These are phyloP conservation scores for Hermanozyma aechmeae DNA, from an alignment of 805 yeast genomes.

Conservation along the genomic window DNA sequence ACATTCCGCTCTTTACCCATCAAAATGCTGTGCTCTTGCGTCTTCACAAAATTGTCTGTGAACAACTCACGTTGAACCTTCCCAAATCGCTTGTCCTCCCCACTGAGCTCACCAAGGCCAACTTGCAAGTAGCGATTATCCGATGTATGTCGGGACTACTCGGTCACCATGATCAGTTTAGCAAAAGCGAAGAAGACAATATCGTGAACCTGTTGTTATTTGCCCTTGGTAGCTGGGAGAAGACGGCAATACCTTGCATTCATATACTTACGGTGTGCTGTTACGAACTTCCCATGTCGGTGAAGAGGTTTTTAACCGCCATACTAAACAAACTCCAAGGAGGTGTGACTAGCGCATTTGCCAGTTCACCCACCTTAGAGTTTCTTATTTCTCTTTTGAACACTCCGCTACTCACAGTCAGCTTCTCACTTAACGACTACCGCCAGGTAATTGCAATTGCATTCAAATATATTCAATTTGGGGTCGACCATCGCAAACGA, in stretches of 20 bases:
- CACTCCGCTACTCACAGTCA: conserved; percentile 57
- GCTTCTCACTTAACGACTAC: conserved; percentile 68
- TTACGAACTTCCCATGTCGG: conserved; percentile 67
- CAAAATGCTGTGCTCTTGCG: conserved; percentile 28
- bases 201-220: conserved; percentile 49
- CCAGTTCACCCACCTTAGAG: conserved; percentile 69
- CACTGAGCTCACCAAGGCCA: conserved; percentile 39
- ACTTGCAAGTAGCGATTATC: conserved; percentile 57
- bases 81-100: conserved; percentile 19
- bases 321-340: conserved; percentile 69
- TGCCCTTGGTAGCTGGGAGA: conserved; percentile 68
- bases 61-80: conserved; percentile 45
- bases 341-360: conserved; percentile 57
- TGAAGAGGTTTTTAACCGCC: conserved; percentile 59
- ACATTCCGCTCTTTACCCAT: conserved; percentile 40
- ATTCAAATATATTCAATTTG: conserved; percentile 67
- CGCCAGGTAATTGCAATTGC: conserved; percentile 78
- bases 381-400: conserved; percentile 59
- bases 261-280: conserved; percentile 71
- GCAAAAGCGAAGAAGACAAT: conserved; percentile 53
- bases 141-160: conserved; percentile 53
- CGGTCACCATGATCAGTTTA: conserved; percentile 47
- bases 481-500: conserved; percentile 33
- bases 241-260: conserved; percentile 68
- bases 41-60: conserved; percentile 42